Conservation (phyloP, 2,329 filamentous ascomycete species). For the Mariannaea elegans region DNA sequence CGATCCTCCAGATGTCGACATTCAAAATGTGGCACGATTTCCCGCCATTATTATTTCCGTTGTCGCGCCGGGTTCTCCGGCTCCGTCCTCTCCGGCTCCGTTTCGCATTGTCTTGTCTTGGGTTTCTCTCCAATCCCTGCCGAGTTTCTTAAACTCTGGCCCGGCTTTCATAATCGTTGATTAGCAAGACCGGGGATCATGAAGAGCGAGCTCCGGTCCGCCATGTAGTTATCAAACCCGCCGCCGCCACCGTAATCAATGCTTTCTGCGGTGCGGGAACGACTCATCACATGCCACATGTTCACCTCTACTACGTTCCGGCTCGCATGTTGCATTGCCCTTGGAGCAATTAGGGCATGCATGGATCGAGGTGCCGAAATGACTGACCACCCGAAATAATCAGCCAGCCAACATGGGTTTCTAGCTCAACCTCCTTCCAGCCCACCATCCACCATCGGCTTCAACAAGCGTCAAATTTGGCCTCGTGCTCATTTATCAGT, state of each 20-base stretch:
- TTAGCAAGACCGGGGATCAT: conserved; percentile 17
- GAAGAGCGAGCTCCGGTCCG: conserved; percentile 25
- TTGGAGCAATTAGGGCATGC: conserved; percentile 6
- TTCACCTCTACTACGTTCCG: conserved; percentile 16
- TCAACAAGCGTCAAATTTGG: background rate
- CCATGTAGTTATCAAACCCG: conserved; percentile 24
- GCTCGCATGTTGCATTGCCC: conserved; percentile 15
- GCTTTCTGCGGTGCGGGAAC: conserved; percentile 28
- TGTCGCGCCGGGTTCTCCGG: conserved; percentile 14
- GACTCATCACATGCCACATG: conserved; percentile 38
- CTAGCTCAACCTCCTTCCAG: background rate
- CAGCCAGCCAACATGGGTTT: background rate
- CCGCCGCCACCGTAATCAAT: conserved; percentile 24
- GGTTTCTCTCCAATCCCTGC: background rate
- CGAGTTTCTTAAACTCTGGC: conserved; percentile 14
- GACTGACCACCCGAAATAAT: background rate
- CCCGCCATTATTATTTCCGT: conserved; percentile 14
- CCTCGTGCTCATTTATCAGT: background rate
- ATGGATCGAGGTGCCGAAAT: conserved; percentile 13
- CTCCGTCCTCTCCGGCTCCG: conserved; percentile 16
- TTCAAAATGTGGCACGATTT: conserved; percentile 33
- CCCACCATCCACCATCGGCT: background rate
- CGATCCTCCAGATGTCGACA: conserved; percentile 38
- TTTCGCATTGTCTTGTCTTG: conserved; percentile 5
- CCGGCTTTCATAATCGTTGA: conserved; percentile 11